A percentile compares a stretch with the other conserved stretches of the same genome.
phyloP scores from a whole-genome alignment of 2,329 filamentous ascomycete species.

The Scedosporium apiospermum region DNA sequence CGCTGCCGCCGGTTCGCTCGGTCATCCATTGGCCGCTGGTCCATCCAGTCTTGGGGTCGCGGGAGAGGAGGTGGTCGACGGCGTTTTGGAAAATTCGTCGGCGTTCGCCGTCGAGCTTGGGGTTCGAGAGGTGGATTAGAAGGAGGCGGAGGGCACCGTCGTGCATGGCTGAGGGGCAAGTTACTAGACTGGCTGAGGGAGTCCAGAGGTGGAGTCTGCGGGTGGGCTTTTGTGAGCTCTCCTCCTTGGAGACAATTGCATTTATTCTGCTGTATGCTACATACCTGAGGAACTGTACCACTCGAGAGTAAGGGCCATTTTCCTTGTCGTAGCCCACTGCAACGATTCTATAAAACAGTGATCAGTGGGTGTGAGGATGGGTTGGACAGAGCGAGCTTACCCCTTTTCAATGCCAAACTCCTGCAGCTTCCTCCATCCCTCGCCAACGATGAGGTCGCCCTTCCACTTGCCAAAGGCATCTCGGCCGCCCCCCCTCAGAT shows the following conservation, averaged over 20 bases:
- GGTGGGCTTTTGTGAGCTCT: background rate
- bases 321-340: slow-evolving; percentile 8
- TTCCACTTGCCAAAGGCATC: slow-evolving; percentile 49
- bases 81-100: slow-evolving; percentile 40
- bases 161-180: slow-evolving; percentile 6
- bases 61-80: slow-evolving; percentile 36
- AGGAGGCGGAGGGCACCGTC: slow-evolving; percentile 50
- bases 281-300: slow-evolving; percentile 10
- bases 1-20: slow-evolving; percentile 58
- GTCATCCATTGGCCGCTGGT: slow-evolving; percentile 76
- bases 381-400: background rate
- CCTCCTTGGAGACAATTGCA: background rate
- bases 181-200: slow-evolving; percentile 3
- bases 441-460: slow-evolving; percentile 9
- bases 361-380: background rate
- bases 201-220: slow-evolving; percentile 5
- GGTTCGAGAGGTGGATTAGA: slow-evolving; percentile 29
- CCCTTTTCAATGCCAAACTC: slow-evolving; percentile 10
- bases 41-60: slow-evolving; percentile 36
- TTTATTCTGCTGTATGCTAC: background rate
- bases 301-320: slow-evolving; percentile 9
- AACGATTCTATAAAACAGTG: slow-evolving; percentile 7
- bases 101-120: slow-evolving; percentile 18
- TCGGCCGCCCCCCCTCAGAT: slow-evolving; percentile 44
- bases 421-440: slow-evolving; percentile 13